Base-by-base conservation (phyloP, 768 basidiomycete species). In the Pleurotus platypus region DNA sequence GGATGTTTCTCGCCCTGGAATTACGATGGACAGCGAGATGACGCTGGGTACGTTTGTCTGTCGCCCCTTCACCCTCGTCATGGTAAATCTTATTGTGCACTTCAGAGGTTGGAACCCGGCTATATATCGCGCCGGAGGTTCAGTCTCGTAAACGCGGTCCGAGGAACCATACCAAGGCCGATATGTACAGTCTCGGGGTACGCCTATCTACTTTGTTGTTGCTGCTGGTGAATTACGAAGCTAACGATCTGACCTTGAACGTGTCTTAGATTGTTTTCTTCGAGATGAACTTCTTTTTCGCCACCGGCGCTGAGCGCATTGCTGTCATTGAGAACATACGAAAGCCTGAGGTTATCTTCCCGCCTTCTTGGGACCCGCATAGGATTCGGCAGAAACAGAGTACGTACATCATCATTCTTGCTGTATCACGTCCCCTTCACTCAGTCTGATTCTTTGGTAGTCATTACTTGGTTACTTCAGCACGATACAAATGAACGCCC, bases 111-210 rank as follows among this genome's bases (percentile, higher is more conserved):
- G 94, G 94, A 55, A 98, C 94, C 0, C 83, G 84, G 55, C 70
- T 97, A 16, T 98, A 97, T 67, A 94, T 96, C 50, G 95, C 95
- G 0, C 95, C 95, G 0, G 94, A 97, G 67, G 89, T 96, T 8
- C 82, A 85, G 57, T 85, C 82, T 1, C 71, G 80, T 48, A 81
- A 74, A 62, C 79, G 76, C 46, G 80, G 83, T 0, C 85, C 85
- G n/a, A 78, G 85, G 49, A 89, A 92, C 65, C 91, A 92, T 61
- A 84, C 77, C 37, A 96, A 95, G 65, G 94, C 93, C 0, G 95
- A 98, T 64, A 87, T 98, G 81, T 98, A 95, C 67, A 94, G 92
- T 68, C 81, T 96, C 8, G 95, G 94, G 20, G 92, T 93, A 66
- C 51, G 86, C 76, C 7, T 9, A 18, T 13, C 11, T 55, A 16